Evolutionary conservation across 768 basidiomycete genomes (phyloP).

Genomic region (Mrakia hoshinonis): DNA sequence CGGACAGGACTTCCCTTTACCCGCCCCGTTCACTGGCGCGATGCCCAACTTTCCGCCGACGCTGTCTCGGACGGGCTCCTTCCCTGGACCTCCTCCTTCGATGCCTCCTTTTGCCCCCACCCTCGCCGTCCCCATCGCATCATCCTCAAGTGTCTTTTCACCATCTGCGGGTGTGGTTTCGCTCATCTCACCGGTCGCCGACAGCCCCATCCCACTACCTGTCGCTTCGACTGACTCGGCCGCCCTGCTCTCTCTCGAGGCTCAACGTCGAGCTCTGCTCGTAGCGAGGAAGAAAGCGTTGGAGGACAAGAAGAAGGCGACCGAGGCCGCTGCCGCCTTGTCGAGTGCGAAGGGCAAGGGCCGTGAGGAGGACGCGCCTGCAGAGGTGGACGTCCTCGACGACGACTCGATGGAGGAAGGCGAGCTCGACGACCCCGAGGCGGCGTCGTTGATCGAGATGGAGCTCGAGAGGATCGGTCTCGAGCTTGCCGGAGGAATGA

Average conservation of each 20-base stretch:
- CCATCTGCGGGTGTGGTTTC: not conserved
- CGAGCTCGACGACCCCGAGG: conserved; percentile 3
- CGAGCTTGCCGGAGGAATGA: not conserved
- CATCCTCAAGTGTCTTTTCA: no score
- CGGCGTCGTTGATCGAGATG: conserved; percentile 9
- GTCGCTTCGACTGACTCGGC: not conserved
- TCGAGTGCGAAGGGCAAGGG: not conserved
- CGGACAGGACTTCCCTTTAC: not conserved
- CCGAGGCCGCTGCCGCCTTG: not conserved
- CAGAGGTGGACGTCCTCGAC: not conserved
- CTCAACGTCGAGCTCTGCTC: conserved; percentile 9
- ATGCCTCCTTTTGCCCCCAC: no score
- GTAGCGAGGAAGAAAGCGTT: conserved; percentile 4
- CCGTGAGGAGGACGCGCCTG: not conserved
- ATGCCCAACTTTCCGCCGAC: not conserved
- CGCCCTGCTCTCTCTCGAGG: conserved; percentile 13
- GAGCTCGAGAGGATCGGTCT: conserved; percentile 11
- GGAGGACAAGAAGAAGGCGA: not conserved
- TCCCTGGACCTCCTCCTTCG: not conserved
- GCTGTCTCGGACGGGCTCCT: not conserved
- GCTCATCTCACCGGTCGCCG: conserved; percentile 3
- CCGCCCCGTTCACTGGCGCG: not conserved
- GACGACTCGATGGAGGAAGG: not conserved
- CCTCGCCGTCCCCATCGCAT: no score
- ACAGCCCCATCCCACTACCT: not conserved